Evolutionary conservation across 306 rosid species (phyloP), one percentile per base, ranked within the genome.

Genomic region (Herpetospermum pedunculosum): DNA sequence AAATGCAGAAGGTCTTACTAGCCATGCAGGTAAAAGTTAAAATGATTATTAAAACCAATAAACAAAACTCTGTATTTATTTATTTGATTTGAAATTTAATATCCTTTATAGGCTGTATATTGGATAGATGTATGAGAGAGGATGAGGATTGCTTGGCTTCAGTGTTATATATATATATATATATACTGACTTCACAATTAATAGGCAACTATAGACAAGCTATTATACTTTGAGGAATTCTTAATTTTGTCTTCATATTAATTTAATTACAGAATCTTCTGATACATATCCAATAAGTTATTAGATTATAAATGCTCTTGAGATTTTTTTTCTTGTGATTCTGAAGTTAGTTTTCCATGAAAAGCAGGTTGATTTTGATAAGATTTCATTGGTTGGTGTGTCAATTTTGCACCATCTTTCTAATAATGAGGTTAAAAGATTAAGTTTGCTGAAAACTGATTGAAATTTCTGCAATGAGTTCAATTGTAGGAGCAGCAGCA

Each of bases 1-100:
- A 91, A 85, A 89, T 83, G 74, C 98, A 91, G 77, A 88, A 89
- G 58, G 92, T 89, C 79, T 85, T 94, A 76, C 84, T 91, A 76
- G 97, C 96, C 59, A 89, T 94, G 98, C 97, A 94, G 94, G 98
- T 93, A 83, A 78, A 67, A 23, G 3, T 37, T 37, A 9, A 35
- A 37, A 35, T 35, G 48, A 67, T 40, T 40, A 41, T 67, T 67
- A 41, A 40, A 67, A 19, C 32, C 7, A 25, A 64, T 35, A 12
- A 8, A 63, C 70, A 7, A 12, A 67, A 67, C 32, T 67, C 50
- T 40, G 16, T 62, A 1, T 1, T 37, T 67, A 23, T 2, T 41
- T n/a, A n/a, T n/a, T n/a, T n/a, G n/a, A n/a, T n/a, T n/a, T 40
- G 3, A 13, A 40, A 40, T 21, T 67, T 40, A 67, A 40, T 65